Base-by-base conservation (phyloP, 192 early-diverging fungal genomes). In the Podila verticillata region DNA sequence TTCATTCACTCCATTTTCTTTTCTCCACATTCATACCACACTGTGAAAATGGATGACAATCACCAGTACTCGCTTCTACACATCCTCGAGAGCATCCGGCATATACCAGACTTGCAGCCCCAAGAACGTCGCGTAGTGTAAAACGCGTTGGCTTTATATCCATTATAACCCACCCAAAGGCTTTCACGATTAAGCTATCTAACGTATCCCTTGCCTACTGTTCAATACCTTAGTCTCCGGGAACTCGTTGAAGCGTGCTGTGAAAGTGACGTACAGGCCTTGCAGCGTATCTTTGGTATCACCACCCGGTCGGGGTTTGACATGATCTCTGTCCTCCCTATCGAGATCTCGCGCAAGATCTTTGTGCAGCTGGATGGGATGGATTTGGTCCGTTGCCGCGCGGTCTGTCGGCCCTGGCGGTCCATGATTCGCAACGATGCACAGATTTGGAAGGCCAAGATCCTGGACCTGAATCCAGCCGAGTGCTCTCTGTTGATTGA, bases 61-160 rank as follows among this genome's bases (percentile, higher is more conserved):
- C 39, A 15, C 17, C 39, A 44, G n/a, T 35, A 22, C 12, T 63
- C 60, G 3, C 35, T 75, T 13, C 17, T 31, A 19, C 48, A 68
- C 31, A 31, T 75, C 49, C 73, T 75, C 4, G 51, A 75, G n/a
- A 51, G 30, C 15, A 63, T 75, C 8, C 47, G 39, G 22, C 24
- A 26, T 28, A 19, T 75, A 4, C 66, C 73, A 7, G 35, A 24
- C 6, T 22, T 75, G 12, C 61, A 15, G 24, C 32, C 59, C 32
- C 66, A 75, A 39, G 73, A 75, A 34, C 65, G 73, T 57, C 73
- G 73, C 59, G 66, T 68, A 75, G 64, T 66, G 74, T 65, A 78
- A 70, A 74, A 61, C 39, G 39, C 39, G 39, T 44, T 44, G 36
- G 1, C 36, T 8, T 39, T 39, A 12, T 39, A 12, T 7, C 36